phyloP scores from a whole-genome alignment of 2,329 filamentous ascomycete genomes.

The Erysiphe pulchra region DNA sequence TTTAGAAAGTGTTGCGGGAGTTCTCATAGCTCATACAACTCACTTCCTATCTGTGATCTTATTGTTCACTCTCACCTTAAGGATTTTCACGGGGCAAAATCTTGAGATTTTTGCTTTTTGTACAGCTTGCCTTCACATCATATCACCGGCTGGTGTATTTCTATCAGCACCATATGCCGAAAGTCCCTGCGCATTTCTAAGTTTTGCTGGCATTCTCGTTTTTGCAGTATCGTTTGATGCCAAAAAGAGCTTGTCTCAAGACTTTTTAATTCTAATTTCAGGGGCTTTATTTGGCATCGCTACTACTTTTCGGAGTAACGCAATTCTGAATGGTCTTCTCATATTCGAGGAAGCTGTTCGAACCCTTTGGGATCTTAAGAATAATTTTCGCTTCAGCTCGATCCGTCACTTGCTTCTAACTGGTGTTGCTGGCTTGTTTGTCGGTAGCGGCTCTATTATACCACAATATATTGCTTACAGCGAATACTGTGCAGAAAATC shows the following conservation, averaged over 20 bases:
- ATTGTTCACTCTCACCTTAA: conserved; percentile 38
- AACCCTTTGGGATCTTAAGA: conserved; percentile 18
- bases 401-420: conserved; percentile 30
- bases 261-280: conserved; percentile 29
- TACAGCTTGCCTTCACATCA: conserved; percentile 47
- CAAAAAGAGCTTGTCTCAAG: conserved; percentile 10
- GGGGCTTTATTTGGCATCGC: conserved; percentile 47
- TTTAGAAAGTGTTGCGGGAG: conserved; percentile 26
- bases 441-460: conserved; percentile 38
- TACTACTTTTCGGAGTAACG: conserved; percentile 60
- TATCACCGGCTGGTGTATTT: conserved; percentile 76
- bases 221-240: conserved; percentile 27
- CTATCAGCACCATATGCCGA: conserved; percentile 72
- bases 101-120: conserved; percentile 31
- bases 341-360: conserved; percentile 34
- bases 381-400: conserved; percentile 18
- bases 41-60: conserved; percentile 54
- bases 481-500: conserved; percentile 32
- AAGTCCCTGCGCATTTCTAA: conserved; percentile 50
- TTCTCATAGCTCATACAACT: conserved; percentile 42
- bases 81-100: conserved; percentile 22
- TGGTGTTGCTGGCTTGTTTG: conserved; percentile 36
- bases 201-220: conserved; percentile 44
- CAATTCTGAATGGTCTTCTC: conserved; percentile 53
- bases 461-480: conserved; percentile 56